Conservation (phyloP, 495 filamentous ascomycete genomes). For the Aspergillus indologenus region DNA sequence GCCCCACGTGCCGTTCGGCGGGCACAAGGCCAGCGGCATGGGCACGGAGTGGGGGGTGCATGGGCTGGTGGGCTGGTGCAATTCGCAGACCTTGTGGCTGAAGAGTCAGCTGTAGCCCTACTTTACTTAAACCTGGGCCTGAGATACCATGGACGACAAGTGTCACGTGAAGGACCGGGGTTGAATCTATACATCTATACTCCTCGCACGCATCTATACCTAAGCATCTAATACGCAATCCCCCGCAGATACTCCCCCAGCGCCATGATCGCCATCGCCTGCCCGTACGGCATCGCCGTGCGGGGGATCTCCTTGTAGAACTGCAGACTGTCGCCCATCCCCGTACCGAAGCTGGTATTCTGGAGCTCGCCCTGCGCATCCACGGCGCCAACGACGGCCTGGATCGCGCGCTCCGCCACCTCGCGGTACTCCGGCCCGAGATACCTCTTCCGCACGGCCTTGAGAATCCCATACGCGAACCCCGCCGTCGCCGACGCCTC, state of each 20-base stretch:
- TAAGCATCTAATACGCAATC: slow-evolving; percentile 38
- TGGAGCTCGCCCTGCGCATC: slow-evolving; percentile 60
- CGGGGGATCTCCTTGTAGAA: slow-evolving; percentile 67
- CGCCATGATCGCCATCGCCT: slow-evolving; percentile 74
- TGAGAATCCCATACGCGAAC: slow-evolving; percentile 72
- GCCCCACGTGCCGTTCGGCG: slow-evolving; percentile 54
- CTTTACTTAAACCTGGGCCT: too few relatives aligned
- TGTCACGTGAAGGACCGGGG: too few relatives aligned
- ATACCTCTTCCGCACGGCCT: slow-evolving; percentile 64
- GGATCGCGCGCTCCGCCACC: slow-evolving; percentile 58
- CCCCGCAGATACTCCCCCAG: slow-evolving; percentile 62
- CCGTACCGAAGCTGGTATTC: slow-evolving; percentile 71
- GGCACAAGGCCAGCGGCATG: slow-evolving; percentile 62
- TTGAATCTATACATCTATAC: too few relatives aligned
- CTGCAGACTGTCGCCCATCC: slow-evolving; percentile 62
- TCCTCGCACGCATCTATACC: too few relatives aligned
- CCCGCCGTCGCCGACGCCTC: slow-evolving; percentile 73
- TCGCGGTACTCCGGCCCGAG: slow-evolving; percentile 47
- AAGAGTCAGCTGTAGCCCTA: slow-evolving; percentile 3
- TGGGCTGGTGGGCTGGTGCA: slow-evolving; percentile 54
- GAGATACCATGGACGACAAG: too few relatives aligned
- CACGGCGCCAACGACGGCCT: slow-evolving; percentile 57
- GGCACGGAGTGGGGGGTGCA: slow-evolving; percentile 58
- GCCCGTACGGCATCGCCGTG: slow-evolving; percentile 75
- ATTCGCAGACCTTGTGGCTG: slow-evolving; percentile 41